These are phyloP conservation scores for Boletus albobrunnescens DNA, from an alignment of 1,284 basidiomycete genomes.

Conservation along the genomic window DNA sequence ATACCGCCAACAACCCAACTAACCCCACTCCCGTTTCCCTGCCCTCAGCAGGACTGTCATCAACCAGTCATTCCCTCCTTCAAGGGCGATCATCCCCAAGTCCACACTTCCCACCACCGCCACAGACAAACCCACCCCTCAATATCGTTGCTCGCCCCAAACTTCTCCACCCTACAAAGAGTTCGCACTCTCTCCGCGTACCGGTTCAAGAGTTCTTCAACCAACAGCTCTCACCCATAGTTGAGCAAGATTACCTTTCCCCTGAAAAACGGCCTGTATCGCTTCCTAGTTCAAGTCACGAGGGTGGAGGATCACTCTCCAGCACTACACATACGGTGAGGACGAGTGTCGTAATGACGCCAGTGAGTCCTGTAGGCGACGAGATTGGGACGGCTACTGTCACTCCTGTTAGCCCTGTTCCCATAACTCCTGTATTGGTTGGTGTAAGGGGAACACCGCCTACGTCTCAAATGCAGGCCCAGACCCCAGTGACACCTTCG, in stretches of 20 bases:
- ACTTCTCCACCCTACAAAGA: constrained; percentile 29
- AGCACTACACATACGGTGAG: constrained; percentile 26
- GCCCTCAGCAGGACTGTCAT: constrained; percentile 11
- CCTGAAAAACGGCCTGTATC: constrained; percentile 38
- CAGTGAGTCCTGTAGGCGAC: constrained; percentile 22
- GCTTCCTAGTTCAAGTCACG: constrained; percentile 31
- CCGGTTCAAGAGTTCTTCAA: constrained; percentile 35
- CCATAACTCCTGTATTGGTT: constrained; percentile 26
- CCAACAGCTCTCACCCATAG: constrained; percentile 51
- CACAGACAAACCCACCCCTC: constrained; percentile 29
- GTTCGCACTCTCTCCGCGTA: constrained; percentile 36
- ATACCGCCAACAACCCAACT: constrained; percentile 7
- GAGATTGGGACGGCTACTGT: constrained; percentile 21
- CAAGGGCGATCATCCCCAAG: constrained; percentile 27
- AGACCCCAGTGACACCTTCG: constrained; percentile 28
- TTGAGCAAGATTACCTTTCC: constrained; percentile 53
- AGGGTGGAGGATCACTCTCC: constrained; percentile 21
- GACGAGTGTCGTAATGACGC: constrained; percentile 27
- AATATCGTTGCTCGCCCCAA: constrained; percentile 22
- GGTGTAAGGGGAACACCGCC: constrained; percentile 15
- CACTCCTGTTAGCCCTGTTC: constrained; percentile 29
- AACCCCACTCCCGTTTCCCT: constrained; percentile 7
- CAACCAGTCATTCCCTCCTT: constrained; percentile 13
- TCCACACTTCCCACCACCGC: constrained; percentile 27
- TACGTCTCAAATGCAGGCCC: constrained; percentile 13